Conservation (phyloP, 2,329 filamentous ascomycete species). For the Fusarium annulatum region DNA sequence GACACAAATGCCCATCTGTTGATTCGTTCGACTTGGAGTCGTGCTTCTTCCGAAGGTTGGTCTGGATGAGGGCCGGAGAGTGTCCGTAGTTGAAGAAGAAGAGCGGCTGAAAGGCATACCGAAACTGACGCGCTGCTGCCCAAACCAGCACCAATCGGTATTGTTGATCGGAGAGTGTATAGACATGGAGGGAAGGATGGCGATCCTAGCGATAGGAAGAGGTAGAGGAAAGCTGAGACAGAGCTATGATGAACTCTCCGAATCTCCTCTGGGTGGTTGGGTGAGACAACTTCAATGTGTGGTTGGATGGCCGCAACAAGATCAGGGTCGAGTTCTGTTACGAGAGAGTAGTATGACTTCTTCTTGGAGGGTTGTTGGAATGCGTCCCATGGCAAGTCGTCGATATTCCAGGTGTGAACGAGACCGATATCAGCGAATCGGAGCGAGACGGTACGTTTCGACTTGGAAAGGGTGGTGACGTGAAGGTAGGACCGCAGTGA, state of each 20-base stretch:
- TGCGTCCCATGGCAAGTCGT: conserved; percentile 85
- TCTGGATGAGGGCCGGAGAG: conserved; percentile 92
- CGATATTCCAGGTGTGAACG: conserved; percentile 93
- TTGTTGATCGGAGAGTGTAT: conserved; percentile 92
- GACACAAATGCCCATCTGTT: conserved; percentile 98
- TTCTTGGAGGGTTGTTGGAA: conserved; percentile 88
- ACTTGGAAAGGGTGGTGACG: conserved; percentile 93
- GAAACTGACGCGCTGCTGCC: conserved; percentile 95
- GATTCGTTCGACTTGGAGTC: conserved; percentile 90
- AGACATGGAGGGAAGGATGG: conserved; percentile 82
- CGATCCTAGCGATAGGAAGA: conserved; percentile 88
- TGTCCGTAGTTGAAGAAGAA: conserved; percentile 88
- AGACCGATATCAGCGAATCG: conserved; percentile 92
- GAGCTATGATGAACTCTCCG: conserved; percentile 88
- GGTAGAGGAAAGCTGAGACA: conserved; percentile 88
- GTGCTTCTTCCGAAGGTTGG: conserved; percentile 87
- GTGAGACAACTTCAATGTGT: conserved; percentile 78
- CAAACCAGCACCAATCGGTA: conserved; percentile 90
- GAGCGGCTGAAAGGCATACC: conserved; percentile 85
- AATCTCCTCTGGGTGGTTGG: conserved; percentile 71
- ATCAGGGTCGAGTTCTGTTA: conserved; percentile 85
- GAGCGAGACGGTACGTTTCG: conserved; percentile 85
- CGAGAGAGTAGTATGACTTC: conserved; percentile 92
- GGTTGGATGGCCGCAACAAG: conserved; percentile 84
- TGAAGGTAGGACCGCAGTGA: conserved; percentile 96